Percentiles rank a stretch among this genome's conserved stretches.
These are phyloP conservation scores for Trapa incisa DNA, from an alignment of 345 rosid species.

Conservation along the genomic window DNA sequence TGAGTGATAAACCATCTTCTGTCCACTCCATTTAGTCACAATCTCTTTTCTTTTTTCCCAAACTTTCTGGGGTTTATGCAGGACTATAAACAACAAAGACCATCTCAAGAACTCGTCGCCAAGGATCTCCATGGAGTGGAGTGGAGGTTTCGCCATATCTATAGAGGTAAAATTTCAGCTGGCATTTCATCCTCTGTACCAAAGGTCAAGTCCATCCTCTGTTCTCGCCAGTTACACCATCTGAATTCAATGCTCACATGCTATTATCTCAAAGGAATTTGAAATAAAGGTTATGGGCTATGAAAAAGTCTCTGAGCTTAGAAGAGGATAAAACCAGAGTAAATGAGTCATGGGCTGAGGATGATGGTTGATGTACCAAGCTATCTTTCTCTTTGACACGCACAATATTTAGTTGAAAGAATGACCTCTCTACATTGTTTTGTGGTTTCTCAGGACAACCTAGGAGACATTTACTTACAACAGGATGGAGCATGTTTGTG, in stretches of 20 bases:
- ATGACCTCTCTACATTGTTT: background rate
- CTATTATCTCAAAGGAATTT: slow-evolving; percentile 10
- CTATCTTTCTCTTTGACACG: no score
- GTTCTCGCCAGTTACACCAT: background rate
- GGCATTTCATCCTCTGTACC: no score
- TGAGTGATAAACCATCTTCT: slow-evolving; percentile 8
- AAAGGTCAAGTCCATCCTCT: background rate
- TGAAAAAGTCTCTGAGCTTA: no score
- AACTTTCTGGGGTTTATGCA: slow-evolving; percentile 11
- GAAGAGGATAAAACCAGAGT: no score
- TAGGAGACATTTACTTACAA: slow-evolving; percentile 90
- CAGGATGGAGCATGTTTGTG: slow-evolving; percentile 94
- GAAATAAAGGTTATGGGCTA: no score
- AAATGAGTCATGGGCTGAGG: no score
- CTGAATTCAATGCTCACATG: background rate
- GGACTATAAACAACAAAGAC: slow-evolving; percentile 86
- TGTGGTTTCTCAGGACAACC: slow-evolving; percentile 64
- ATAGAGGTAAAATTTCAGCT: slow-evolving; percentile 42
- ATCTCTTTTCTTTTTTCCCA: background rate
- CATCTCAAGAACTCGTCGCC: slow-evolving; percentile 81
- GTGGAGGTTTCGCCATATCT: slow-evolving; percentile 85
- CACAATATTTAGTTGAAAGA: background rate
- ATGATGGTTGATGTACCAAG: no score
- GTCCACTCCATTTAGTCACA: no score
- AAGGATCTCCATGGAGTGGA: slow-evolving; percentile 81